Base-by-base conservation (phyloP, 371 early-diverging fungal genomes). In the Mucor ambiguus region DNA sequence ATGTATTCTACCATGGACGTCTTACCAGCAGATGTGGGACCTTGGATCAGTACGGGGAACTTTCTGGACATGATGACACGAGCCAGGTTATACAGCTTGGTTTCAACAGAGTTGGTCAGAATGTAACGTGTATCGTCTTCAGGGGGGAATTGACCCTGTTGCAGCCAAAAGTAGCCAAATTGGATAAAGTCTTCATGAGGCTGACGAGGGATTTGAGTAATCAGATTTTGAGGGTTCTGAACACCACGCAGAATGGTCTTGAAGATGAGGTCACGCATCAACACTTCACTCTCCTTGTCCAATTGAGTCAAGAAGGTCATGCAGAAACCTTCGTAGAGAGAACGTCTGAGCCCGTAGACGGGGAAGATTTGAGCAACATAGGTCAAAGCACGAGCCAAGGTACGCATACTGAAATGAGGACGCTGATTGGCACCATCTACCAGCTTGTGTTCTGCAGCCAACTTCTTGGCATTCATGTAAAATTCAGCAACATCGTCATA, bases 11-110 rank as follows among this genome's bases (percentile, higher is more conserved):
- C 93, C 93, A 99, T 96, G 67, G 95, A 93, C 0, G 99, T 99
- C 80, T 99, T 99, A 66, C 99, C 99, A 32, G 98, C 96, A 20
- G 98, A 98, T 0, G 99, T 99, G 18, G 98, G 99, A 20, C 99
- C 99, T 84, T 99, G 99, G 68, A 99, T 95, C 70, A 99, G 82
- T n/a, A 99, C 94, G 2, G 99, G 99, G 79, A 92, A 93, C 60
- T 92, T 93, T 20, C 89, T 77, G 4, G 93, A 92, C 90, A 96
- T 89, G 35, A 98, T 94, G 8, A 98, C 97, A 58, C 98, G 90
- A 9, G 96, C 92, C 28, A 99, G 84, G 56, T 95, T 93, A 69
- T 84, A 75, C 29, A 99, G 80, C 73, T 98, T 96, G 33, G 77
- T 75, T 58, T 90, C 86, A 0, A 98, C 97, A 29, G 96, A 95